These are phyloP conservation scores for Hypoxylon trugodes DNA, from an alignment of 495 filamentous ascomycete genomes.

Conservation along the genomic window DNA sequence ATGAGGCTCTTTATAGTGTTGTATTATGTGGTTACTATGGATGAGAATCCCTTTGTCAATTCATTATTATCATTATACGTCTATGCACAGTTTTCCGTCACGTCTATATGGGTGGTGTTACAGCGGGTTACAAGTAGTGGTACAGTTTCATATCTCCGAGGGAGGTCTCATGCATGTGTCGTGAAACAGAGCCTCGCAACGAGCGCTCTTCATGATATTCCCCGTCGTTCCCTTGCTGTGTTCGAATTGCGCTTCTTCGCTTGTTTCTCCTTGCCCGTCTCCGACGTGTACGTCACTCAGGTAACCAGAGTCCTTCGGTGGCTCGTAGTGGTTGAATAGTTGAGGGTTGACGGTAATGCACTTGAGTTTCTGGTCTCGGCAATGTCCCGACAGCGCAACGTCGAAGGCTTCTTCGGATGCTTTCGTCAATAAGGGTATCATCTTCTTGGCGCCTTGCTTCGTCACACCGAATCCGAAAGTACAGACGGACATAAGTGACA, in stretches of 20 bases:
- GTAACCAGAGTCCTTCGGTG: constrained; percentile 27
- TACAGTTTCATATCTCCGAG: constrained; percentile 28
- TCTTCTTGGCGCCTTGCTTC: constrained; percentile 31
- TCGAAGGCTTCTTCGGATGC: constrained; percentile 31
- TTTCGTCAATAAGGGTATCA: constrained; percentile 29
- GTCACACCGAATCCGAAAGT: constrained; percentile 56
- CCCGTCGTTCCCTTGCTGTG: constrained; percentile 34
- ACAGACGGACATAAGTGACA: constrained; percentile 51
- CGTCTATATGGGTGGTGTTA: neutral
- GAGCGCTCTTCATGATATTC: constrained; percentile 39
- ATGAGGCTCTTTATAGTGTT: too few species aligned
- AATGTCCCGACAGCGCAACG: constrained; percentile 30
- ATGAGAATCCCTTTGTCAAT: neutral
- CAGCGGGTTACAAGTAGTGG: neutral
- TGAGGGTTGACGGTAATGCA: constrained; percentile 37
- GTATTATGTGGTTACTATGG: too few species aligned
- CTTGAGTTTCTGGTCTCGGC: constrained; percentile 16
- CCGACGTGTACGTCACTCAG: constrained; percentile 30
- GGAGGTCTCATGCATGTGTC: constrained; percentile 42
- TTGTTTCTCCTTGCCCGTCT: constrained; percentile 16
- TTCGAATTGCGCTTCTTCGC: constrained; percentile 27
- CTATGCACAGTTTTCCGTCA: constrained; percentile 2
- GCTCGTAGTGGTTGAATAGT: constrained; percentile 41
- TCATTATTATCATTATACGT: constrained; percentile 2
- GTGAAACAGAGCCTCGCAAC: constrained; percentile 39